Percentiles rank a stretch among this genome's conserved stretches.
Evolutionary conservation across 1,284 basidiomycete species (phyloP).

Genomic region (Meripilus lineatus): DNA sequence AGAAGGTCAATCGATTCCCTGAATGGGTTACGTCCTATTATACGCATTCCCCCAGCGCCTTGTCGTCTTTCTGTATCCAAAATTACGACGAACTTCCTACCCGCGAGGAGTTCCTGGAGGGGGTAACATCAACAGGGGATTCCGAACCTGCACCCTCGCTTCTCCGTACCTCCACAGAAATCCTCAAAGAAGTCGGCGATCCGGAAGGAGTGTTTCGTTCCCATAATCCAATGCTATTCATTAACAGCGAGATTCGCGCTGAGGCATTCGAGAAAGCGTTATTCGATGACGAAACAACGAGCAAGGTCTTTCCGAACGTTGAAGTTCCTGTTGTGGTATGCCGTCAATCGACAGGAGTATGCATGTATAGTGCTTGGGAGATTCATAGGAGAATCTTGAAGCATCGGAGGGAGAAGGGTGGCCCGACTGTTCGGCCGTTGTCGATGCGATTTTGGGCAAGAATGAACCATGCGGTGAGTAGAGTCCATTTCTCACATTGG

Average conservation of each 20-base stretch:
- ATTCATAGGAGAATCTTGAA: neutral
- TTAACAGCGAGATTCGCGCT: neutral
- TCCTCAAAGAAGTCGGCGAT: no score
- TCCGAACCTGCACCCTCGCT: neutral
- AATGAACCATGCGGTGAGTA: neutral
- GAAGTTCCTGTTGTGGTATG: neutral
- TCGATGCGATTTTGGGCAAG: neutral
- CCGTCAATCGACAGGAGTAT: neutral
- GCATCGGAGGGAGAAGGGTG: no score
- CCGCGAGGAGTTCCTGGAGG: neutral
- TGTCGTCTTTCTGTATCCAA: neutral
- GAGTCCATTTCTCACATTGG: neutral
- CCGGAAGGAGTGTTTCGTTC: neutral
- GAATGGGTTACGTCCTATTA: constrained; percentile 1
- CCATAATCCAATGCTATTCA: neutral
- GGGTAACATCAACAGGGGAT: neutral
- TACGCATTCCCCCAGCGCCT: neutral
- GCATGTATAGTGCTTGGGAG: neutral
- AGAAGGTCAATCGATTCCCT: neutral
- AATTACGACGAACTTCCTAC: no score
- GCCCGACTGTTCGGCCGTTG: neutral
- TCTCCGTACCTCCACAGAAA: neutral
- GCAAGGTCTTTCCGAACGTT: no score
- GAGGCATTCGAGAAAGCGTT: neutral
- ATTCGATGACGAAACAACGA: neutral